phyloP scores from a whole-genome alignment of 805 yeast genomes.

The Monosporozyma aerobia region DNA sequence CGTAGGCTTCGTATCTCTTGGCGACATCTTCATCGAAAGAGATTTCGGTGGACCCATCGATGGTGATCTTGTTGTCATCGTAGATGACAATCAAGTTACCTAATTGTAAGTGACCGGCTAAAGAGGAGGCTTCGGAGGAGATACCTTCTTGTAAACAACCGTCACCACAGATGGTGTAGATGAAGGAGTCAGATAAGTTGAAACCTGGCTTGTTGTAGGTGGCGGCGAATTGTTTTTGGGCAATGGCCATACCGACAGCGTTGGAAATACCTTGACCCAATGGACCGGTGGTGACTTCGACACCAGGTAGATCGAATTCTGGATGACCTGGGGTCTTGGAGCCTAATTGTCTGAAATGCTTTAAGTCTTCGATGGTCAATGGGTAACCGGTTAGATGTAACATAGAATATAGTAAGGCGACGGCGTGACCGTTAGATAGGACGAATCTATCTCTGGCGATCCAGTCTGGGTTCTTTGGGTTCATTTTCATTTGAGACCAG shows the following conservation, averaged over 20 bases:
- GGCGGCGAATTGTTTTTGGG: slow-evolving; percentile 86
- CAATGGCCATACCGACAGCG: slow-evolving; percentile 95
- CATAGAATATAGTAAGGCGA: slow-evolving; percentile 79
- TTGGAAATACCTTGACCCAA: slow-evolving; percentile 95
- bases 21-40: slow-evolving; percentile 92
- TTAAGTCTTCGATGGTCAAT: slow-evolving; percentile 68
- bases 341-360: slow-evolving; percentile 79
- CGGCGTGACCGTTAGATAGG: slow-evolving; percentile 93
- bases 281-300: slow-evolving; percentile 98
- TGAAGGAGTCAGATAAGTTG: slow-evolving; percentile 62
- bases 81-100: slow-evolving; percentile 89
- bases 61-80: slow-evolving; percentile 95
- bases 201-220: slow-evolving; percentile 77
- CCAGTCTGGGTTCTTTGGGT: slow-evolving; percentile 90
- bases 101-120: slow-evolving; percentile 93
- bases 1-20: slow-evolving; percentile 81
- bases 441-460: slow-evolving; percentile 92
- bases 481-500: slow-evolving; percentile 72
- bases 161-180: slow-evolving; percentile 82
- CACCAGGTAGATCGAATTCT: slow-evolving; percentile 82
- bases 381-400: slow-evolving; percentile 81
- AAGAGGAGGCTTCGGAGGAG: slow-evolving; percentile 84
- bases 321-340: slow-evolving; percentile 98
- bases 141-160: slow-evolving; percentile 99
- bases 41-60: slow-evolving; percentile 83